phyloP scores from a whole-genome alignment of 73 alveolate genomes.

The Paramecium tetraurelia region DNA sequence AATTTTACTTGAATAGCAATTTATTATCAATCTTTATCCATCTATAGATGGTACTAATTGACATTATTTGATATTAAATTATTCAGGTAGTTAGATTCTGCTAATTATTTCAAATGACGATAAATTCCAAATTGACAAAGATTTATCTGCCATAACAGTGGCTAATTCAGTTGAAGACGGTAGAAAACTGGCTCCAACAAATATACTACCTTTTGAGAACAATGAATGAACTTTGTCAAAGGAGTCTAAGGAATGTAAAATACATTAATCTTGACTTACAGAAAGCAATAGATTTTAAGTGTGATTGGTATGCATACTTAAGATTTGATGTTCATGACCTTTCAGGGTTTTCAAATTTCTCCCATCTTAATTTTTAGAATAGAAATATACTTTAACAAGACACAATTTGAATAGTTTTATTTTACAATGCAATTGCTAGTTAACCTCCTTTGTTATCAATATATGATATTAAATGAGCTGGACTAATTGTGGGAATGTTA shows the following conservation, averaged over 20 bases:
- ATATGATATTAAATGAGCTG: background rate
- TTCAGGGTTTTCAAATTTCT: conserved; percentile 24
- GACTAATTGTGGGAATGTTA: background rate
- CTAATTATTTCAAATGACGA: conserved; percentile 25
- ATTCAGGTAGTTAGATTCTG: background rate
- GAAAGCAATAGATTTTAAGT: background rate
- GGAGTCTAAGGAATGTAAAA: background rate
- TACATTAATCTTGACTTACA: background rate
- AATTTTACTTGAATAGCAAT: background rate
- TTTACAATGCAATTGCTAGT: conserved; percentile 27
- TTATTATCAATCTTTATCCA: conserved; percentile 14
- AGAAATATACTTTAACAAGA: conserved; percentile 4
- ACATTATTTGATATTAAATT: background rate
- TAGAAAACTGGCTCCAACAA: conserved; percentile 17
- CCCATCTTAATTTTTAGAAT: conserved; percentile 4
- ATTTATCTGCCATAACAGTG: conserved; percentile 2
- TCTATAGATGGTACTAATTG: conserved; percentile 15
- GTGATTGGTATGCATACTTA: conserved; percentile 1
- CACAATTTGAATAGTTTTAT: conserved; percentile 26
- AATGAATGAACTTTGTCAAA: conserved; percentile 46
- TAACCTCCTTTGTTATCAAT: conserved; percentile 37
- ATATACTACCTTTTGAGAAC: background rate
- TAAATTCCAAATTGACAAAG: conserved; percentile 36
- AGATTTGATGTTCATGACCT: conserved; percentile 1
- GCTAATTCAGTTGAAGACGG: conserved; percentile 39